Conservation (phyloP, 2,329 filamentous ascomycete genomes). For the Cryphonectria nitschkei region DNA sequence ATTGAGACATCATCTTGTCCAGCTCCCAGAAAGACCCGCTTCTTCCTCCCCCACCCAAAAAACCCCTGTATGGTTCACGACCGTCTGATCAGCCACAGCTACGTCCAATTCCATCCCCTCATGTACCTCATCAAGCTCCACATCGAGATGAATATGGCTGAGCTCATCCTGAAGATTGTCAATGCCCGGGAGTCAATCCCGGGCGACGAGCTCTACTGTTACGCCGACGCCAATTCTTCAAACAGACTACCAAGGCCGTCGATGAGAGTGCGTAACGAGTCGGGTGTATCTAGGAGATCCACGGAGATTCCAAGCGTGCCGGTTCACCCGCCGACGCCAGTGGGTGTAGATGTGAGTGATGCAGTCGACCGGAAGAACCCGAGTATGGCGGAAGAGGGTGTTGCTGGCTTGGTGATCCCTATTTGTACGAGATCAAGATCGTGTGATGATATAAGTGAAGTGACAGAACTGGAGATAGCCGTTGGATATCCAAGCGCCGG, state of each 20-base stretch:
- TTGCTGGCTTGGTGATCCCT: constrained; percentile 8
- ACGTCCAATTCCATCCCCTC: constrained; percentile 53
- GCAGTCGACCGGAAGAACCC: constrained; percentile 2
- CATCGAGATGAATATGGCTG: constrained; percentile 57
- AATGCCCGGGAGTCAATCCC: constrained; percentile 11
- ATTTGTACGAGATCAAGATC: background rate
- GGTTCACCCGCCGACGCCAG: constrained; percentile 1
- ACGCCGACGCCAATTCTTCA: background rate
- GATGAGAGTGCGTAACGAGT: background rate
- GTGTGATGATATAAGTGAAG: constrained; percentile 21
- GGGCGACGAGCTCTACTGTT: constrained; percentile 8
- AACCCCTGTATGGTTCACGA: background rate
- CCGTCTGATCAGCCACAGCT: constrained; percentile 33
- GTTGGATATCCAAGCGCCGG: constrained; percentile 12
- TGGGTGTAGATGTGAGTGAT: constrained; percentile 9
- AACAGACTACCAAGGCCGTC: background rate
- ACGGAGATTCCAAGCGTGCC: background rate
- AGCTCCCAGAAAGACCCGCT: background rate
- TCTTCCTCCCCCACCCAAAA: background rate
- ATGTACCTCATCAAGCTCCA: constrained; percentile 53
- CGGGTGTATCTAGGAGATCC: background rate
- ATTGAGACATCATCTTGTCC: background rate
- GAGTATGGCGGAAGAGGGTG: constrained; percentile 11
- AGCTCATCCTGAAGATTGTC: constrained; percentile 49
- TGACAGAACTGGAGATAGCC: constrained; percentile 20